These are phyloP conservation scores for Mucor saturninus DNA, from an alignment of 371 early-diverging fungal genomes.

Conservation along the genomic window DNA sequence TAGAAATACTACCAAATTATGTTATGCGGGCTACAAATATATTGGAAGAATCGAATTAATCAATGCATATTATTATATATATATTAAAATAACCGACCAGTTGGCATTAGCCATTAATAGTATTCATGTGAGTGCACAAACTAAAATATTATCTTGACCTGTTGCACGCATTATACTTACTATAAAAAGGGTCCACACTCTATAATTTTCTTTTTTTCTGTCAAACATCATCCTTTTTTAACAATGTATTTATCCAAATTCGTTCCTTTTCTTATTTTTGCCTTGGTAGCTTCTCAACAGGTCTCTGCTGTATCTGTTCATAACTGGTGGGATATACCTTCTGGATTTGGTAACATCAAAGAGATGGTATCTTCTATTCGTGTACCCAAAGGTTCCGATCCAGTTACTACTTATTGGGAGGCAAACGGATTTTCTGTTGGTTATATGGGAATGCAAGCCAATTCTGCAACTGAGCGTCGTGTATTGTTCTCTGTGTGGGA, in stretches of 20 bases:
- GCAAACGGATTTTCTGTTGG: conserved; percentile 22
- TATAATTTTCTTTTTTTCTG: too few relatives aligned
- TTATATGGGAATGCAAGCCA: conserved; percentile 29
- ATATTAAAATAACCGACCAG: too few relatives aligned
- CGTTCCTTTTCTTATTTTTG: background rate
- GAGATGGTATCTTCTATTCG: conserved; percentile 22
- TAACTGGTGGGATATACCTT: conserved; percentile 15
- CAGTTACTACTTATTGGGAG: conserved; percentile 25
- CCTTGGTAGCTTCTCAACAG: conserved; percentile 1
- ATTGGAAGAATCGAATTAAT: too few relatives aligned
- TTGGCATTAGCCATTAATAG: too few relatives aligned
- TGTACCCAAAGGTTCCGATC: conserved; percentile 25
- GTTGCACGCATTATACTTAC: too few relatives aligned
- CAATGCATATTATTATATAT: too few relatives aligned
- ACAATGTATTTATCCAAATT: conserved; percentile 4
- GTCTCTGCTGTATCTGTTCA: conserved; percentile 15
- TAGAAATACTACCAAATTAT: too few relatives aligned
- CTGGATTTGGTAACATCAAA: conserved; percentile 8
- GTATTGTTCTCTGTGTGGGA: conserved; percentile 28
- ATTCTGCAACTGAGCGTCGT: conserved; percentile 16
- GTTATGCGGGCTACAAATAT: too few relatives aligned
- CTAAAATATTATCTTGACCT: too few relatives aligned
- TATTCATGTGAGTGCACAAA: too few relatives aligned
- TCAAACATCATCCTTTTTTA: too few relatives aligned
- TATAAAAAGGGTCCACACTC: too few relatives aligned